phyloP scores from a whole-genome alignment of 1,284 basidiomycete species.

The Gomphus sp. region DNA sequence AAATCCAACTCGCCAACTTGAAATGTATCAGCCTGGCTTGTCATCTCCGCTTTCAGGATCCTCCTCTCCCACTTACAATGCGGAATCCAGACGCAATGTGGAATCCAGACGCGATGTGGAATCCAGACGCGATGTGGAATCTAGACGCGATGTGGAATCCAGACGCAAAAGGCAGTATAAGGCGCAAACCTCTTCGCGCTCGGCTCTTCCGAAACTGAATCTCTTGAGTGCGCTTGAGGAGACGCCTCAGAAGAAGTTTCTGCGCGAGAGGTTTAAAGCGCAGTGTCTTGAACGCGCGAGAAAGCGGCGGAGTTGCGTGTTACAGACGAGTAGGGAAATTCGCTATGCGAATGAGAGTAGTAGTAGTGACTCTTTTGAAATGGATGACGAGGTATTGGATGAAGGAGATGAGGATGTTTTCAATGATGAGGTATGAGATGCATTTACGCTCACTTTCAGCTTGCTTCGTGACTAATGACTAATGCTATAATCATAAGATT shows the following conservation, averaged over 20 bases:
- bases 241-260: constrained; percentile 34
- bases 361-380: constrained; percentile 36
- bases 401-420: constrained; percentile 39
- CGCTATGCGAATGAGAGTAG: constrained; percentile 24
- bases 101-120: no score
- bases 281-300: constrained; percentile 51
- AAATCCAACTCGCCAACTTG: background rate
- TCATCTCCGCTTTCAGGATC: constrained; percentile 3
- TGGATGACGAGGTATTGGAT: constrained; percentile 36
- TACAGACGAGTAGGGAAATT: constrained; percentile 27
- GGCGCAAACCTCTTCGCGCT: background rate
- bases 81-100: background rate
- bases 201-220: background rate
- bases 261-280: constrained; percentile 52
- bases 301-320: constrained; percentile 40
- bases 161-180: constrained; percentile 6
- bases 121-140: no score
- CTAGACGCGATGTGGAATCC: background rate
- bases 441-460: background rate
- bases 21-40: constrained; percentile 1
- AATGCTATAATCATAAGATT: constrained; percentile 30
- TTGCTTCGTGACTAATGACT: background rate
- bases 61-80: background rate
- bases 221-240: constrained; percentile 18
- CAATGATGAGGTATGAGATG: constrained; percentile 48